Evolutionary conservation across 2,329 filamentous ascomycete genomes (phyloP), one percentile per base, ranked within the genome.

Genomic region (Fusarium robinianum): DNA sequence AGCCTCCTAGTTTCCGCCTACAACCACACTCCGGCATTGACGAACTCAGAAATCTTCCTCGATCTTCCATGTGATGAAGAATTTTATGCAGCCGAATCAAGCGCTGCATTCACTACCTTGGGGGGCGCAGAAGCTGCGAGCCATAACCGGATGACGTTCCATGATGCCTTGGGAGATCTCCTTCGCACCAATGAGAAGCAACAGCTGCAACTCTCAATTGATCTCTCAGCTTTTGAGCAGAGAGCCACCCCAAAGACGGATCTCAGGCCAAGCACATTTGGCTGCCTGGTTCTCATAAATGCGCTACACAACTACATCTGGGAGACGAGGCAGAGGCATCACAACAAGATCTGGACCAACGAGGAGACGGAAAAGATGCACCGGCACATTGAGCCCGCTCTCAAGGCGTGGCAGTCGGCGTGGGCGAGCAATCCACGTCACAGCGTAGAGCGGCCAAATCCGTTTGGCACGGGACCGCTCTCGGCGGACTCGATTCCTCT

Each of bases 241-340:
- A 23, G 60, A 29, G 79, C 84, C 7, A 61, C 78, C 2, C 70
- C 78, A 2, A 74, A 79, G 53, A 83, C 75, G 39, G 83, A 89
- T 22, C 74, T 94, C 33, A 83, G 81, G 55, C 90, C 90, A 0
- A 96, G 92, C 69, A 91, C 90, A 0, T 95, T 96, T 65, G 94
- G 92, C 7, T 96, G 90, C 64, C 76, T 96, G 19, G 80, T 96
- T 5, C 72, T 99, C 51, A 96, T 97, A 65, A 92, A 96, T 63
- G 91, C 94, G 4, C 76, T 97, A 16, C 94, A 97, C 71, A 96
- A 96, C 59, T 96, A 96, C 67, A 96, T 97, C 30, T 97, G 94
- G 94, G 92, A 97, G 69, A 96, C 91, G 0, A 80, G 92, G 16
- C 91, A 96, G 68, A 79, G 90, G 38, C 91, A 96, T 58, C 85